Evolutionary conservation across 129 eudicot species (phyloP).

Genomic region (Escallonia rubra): DNA sequence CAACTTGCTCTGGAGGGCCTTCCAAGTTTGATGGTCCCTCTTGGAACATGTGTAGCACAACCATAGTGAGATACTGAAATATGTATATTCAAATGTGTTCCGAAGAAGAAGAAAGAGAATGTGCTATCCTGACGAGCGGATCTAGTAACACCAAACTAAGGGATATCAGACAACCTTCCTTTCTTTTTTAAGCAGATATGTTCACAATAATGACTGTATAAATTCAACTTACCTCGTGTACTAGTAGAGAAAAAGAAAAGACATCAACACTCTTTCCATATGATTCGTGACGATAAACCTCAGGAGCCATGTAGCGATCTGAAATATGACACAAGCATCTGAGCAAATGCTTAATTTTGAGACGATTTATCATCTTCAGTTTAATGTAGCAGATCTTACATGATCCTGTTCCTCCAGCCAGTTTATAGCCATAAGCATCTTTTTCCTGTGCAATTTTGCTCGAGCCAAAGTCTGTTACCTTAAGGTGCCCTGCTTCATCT

Average conservation of each 20-base stretch:
- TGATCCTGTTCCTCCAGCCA: conserved; percentile 76
- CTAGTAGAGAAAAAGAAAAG: conserved; percentile 62
- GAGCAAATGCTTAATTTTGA: no score
- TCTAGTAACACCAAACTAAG: no score
- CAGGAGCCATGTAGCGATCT: conserved; percentile 89
- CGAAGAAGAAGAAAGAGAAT: no score
- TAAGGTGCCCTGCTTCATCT: conserved; percentile 74
- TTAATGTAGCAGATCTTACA: conserved; percentile 28
- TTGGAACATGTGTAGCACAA: conserved; percentile 49
- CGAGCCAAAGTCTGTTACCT: conserved; percentile 72
- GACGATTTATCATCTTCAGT: neutral
- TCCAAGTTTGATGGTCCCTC: conserved; percentile 62
- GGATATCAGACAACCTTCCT: no score
- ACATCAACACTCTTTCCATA: conserved; percentile 72
- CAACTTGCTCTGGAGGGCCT: conserved; percentile 56
- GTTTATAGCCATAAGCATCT: conserved; percentile 55
- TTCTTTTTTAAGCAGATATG: no score
- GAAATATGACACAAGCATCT: conserved; percentile 4
- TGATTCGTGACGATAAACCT: conserved; percentile 58
- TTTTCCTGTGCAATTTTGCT: conserved; percentile 72
- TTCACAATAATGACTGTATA: neutral
- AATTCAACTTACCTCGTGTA: conserved; percentile 46
- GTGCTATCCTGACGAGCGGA: no score
- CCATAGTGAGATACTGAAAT: no score
- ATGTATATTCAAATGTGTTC: no score